A percentile compares a stretch with the other conserved stretches of the same genome.
phyloP scores from a whole-genome alignment of 805 yeast genomes.

The Wickerhamiella cacticola region DNA sequence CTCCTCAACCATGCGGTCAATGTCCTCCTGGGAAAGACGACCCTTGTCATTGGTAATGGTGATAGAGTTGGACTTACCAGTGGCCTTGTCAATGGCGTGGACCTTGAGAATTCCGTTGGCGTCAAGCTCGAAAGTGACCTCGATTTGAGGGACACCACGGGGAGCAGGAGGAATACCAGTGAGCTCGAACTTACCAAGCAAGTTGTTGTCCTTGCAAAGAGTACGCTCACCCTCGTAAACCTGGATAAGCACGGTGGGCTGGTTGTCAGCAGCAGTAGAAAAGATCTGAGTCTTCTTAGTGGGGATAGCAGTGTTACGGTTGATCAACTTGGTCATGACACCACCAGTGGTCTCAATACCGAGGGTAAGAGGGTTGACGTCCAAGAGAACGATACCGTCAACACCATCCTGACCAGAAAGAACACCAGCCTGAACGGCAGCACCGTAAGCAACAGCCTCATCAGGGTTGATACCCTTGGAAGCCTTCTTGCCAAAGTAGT shows the following conservation, averaged over 20 bases:
- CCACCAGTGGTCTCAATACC: slow-evolving; percentile 98
- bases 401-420: slow-evolving; percentile 91
- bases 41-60: slow-evolving; percentile 92
- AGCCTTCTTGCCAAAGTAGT: slow-evolving; percentile 84
- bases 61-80: slow-evolving; percentile 83
- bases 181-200: slow-evolving; percentile 75
- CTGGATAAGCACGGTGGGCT: slow-evolving; percentile 87
- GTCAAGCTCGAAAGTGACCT: slow-evolving; percentile 78
- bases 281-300: slow-evolving; percentile 90
- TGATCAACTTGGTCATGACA: slow-evolving; percentile 89
- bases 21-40: slow-evolving; percentile 84
- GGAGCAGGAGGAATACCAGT: slow-evolving; percentile 85
- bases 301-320: slow-evolving; percentile 92
- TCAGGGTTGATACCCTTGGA: slow-evolving; percentile 97
- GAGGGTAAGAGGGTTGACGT: slow-evolving; percentile 84
- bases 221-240: slow-evolving; percentile 96
- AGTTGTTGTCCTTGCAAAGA: slow-evolving; percentile 83
- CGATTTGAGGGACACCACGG: slow-evolving; percentile 84
- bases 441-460: slow-evolving; percentile 99
- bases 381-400: slow-evolving; percentile 78
- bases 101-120: slow-evolving; percentile 83
- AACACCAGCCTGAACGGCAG: slow-evolving; percentile 98
- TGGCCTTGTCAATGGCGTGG: slow-evolving; percentile 82
- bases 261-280: slow-evolving; percentile 94
- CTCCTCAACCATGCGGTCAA: slow-evolving; percentile 95